Base-by-base conservation (phyloP, 148 eudicot genomes). In the Rhododendron ferrugineum region DNA sequence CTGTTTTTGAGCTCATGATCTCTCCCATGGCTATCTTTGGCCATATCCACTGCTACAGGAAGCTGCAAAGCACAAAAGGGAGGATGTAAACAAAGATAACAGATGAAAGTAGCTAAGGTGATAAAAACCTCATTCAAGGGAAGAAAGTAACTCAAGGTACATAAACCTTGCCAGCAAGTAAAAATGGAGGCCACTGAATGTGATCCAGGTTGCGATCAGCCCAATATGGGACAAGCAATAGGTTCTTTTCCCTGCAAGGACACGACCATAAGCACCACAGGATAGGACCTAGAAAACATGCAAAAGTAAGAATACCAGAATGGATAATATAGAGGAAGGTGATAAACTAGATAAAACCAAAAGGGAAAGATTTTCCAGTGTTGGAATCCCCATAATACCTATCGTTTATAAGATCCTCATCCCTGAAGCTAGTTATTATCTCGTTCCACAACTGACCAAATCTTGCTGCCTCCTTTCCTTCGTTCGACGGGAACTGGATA, bases 41-140 rank as follows among this genome's bases (percentile, higher is more conserved):
- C 95, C 95, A 93, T 93, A 88, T 93, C 93, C 83, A 92, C 84
- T 78, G 95, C 95, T 88, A 93, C 88, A 20, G 95, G 95, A 86
- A 93, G 90, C 95, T 93, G 84, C 60, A 87, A 20, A 85, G 26
- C 56, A 66, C 15, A 76, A 82, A 56, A 76, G 37, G 52, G 84
- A 23, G 32, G 82, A 83, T 88, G 16, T 47, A 36, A 83, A 30
- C 40, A 44, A 83, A 8, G 32, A 32, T 32, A 32, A 36, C 14
- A 11, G 66, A 32, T 56, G 47, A 40, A 50, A 52, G 46, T 36
- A 44, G 37, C n/a, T 68, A 49, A 36, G 30, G 54, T 52, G 70
- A 80, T 37, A 52, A 23, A 78, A 72, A 85, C 49, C 37, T 66
- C 56, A 11, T 11, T 22, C 78, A 26, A 42, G 1, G 26, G 77